A percentile compares a stretch with the other conserved stretches of the same genome.
Evolutionary conservation across 257 asterid species (phyloP).

Genomic region (Striga asiatica): DNA sequence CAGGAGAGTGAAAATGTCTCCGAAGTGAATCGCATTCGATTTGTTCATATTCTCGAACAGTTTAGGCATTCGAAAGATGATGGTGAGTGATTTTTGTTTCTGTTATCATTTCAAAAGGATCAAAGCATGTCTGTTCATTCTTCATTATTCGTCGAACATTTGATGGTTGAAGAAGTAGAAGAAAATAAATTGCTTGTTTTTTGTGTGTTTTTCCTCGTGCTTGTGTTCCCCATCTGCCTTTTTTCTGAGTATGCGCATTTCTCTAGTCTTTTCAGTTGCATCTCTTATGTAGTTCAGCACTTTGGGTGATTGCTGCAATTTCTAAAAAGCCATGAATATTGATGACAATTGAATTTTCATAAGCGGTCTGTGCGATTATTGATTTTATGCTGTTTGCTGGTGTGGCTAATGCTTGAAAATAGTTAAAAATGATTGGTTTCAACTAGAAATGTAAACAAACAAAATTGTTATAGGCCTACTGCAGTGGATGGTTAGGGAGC

Average conservation of each 20-base stretch:
- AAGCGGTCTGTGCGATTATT: no score
- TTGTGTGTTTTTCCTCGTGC: background rate
- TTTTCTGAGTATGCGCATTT: no score
- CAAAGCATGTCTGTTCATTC: background rate
- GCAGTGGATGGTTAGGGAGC: background rate
- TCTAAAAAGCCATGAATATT: background rate
- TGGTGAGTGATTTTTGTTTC: constrained; percentile 38
- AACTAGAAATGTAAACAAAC: no score
- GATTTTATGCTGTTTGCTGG: no score
- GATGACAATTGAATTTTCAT: background rate
- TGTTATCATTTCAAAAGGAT: background rate
- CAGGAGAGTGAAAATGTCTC: background rate
- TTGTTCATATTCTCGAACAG: constrained; percentile 38
- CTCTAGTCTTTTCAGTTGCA: background rate
- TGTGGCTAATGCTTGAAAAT: background rate
- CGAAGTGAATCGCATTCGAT: constrained; percentile 41
- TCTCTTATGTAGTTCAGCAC: background rate
- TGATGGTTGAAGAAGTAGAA: background rate
- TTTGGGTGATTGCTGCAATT: background rate
- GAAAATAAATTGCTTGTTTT: background rate
- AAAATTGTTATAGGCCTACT: no score
- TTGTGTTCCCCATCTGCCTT: no score
- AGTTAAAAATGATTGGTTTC: background rate
- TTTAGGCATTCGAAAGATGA: constrained; percentile 38
- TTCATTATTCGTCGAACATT: background rate